phyloP scores from a whole-genome alignment of 495 filamentous ascomycete species.

The Pseudoneurospora amorphoporcata region DNA sequence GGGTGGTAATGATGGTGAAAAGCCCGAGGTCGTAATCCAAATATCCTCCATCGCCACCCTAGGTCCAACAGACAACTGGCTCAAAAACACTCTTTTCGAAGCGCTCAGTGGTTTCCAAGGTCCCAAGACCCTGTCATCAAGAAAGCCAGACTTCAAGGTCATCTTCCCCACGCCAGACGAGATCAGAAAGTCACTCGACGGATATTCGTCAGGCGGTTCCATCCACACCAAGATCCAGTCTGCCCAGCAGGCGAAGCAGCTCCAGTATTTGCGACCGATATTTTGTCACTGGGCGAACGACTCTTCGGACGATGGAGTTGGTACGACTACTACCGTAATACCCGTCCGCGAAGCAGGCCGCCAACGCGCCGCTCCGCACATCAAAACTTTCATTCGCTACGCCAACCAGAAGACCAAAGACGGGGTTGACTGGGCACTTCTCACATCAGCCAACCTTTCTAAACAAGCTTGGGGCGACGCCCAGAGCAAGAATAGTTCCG shows the following conservation, averaged over 20 bases:
- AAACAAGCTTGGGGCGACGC: constrained; percentile 84
- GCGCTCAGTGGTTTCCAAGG: constrained; percentile 28
- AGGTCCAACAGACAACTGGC: constrained; percentile 64
- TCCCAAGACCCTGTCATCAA: neutral
- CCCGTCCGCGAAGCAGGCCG: constrained; percentile 39
- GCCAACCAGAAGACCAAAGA: constrained; percentile 45
- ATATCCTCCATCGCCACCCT: constrained; percentile 79
- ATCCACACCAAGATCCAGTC: constrained; percentile 75
- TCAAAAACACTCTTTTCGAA: constrained; percentile 53
- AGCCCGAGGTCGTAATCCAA: constrained; percentile 59
- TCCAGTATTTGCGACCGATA: constrained; percentile 60
- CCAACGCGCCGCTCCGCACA: constrained; percentile 76
- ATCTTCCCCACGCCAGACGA: constrained; percentile 75
- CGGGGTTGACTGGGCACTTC: constrained; percentile 86
- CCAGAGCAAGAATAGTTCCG: constrained; percentile 19
- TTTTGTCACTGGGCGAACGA: constrained; percentile 61
- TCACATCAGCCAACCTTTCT: constrained; percentile 79
- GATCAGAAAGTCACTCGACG: constrained; percentile 68
- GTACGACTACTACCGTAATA: neutral
- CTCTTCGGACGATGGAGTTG: constrained; percentile 26
- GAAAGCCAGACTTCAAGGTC: constrained; percentile 38
- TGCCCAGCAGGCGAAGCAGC: constrained; percentile 58
- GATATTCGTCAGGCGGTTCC: constrained; percentile 65
- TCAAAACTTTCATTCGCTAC: constrained; percentile 84
- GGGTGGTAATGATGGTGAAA: neutral